A percentile compares a stretch with the other conserved stretches of the same genome.
These are phyloP conservation scores for Spergularia marina DNA, from an alignment of 148 eudicot genomes.

Conservation along the genomic window DNA sequence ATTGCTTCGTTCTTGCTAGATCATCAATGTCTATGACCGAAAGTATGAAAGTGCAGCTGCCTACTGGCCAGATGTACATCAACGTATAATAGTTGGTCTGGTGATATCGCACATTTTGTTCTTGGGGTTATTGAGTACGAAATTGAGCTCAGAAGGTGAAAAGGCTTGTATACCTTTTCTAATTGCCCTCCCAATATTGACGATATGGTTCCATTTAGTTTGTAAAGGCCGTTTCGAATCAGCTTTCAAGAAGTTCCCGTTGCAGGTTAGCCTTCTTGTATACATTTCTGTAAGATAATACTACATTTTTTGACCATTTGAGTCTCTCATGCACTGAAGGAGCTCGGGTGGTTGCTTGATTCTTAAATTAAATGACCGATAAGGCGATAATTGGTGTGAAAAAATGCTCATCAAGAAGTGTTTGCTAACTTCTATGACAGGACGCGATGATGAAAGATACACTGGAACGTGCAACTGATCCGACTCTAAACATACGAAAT, in stretches of 20 bases:
- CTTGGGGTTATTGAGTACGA: constrained; percentile 72
- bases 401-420: neutral
- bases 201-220: constrained; percentile 77
- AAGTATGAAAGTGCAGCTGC: constrained; percentile 89
- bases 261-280: constrained; percentile 50
- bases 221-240: constrained; percentile 95
- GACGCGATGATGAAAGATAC: constrained; percentile 92
- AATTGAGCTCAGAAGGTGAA: constrained; percentile 27
- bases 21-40: constrained; percentile 86
- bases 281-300: too few species aligned
- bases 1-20: constrained; percentile 37
- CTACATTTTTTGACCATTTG: too few species aligned
- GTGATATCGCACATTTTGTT: constrained; percentile 72
- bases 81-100: constrained; percentile 68
- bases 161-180: constrained; percentile 46
- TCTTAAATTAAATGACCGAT: too few species aligned
- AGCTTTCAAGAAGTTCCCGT: constrained; percentile 63
- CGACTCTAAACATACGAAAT: constrained; percentile 59
- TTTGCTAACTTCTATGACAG: constrained; percentile 32
- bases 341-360: too few species aligned
- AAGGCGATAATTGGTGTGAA: too few species aligned
- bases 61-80: constrained; percentile 95
- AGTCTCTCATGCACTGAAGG: too few species aligned
- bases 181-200: constrained; percentile 67
- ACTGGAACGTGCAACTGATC: constrained; percentile 78